Evolutionary conservation across 2,329 filamentous ascomycete species (phyloP).

Genomic region (Epichloe elymi): DNA sequence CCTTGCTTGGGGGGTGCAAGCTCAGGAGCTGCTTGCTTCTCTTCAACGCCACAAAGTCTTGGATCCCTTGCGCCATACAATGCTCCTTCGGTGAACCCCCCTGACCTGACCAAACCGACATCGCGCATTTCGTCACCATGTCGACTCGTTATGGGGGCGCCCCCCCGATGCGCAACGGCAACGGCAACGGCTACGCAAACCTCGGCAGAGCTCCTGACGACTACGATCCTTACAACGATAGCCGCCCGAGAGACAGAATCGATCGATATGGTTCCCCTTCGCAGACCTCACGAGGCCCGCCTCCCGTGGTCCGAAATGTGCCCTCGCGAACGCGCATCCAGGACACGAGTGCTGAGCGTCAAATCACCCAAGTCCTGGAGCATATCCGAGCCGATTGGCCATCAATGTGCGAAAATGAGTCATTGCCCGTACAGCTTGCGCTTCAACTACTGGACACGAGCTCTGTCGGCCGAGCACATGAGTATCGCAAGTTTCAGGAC

Average conservation of each 20-base stretch:
- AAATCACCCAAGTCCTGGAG: slow-evolving; percentile 55
- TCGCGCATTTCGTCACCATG: slow-evolving; percentile 24
- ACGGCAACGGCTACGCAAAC: slow-evolving; percentile 30
- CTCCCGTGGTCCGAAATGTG: slow-evolving; percentile 19
- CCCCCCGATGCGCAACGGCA: slow-evolving; percentile 21
- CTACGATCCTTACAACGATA: slow-evolving; percentile 32
- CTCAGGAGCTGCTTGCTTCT: not conserved
- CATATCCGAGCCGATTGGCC: slow-evolving; percentile 85
- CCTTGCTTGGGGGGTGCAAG: not conserved
- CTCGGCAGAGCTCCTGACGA: slow-evolving; percentile 29
- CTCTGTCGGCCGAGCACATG: slow-evolving; percentile 81
- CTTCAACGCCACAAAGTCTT: not conserved
- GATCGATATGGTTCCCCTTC: slow-evolving; percentile 29
- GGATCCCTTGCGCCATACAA: slow-evolving; percentile 4
- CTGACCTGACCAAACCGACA: not conserved
- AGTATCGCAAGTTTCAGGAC: slow-evolving; percentile 71
- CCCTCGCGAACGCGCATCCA: slow-evolving; percentile 23
- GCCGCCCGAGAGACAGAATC: slow-evolving; percentile 29
- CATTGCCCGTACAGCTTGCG: slow-evolving; percentile 87
- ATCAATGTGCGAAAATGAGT: slow-evolving; percentile 78
- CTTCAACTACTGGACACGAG: slow-evolving; percentile 88
- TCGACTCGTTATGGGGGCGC: slow-evolving; percentile 34
- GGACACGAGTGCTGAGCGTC: slow-evolving; percentile 38
- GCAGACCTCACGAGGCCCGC: slow-evolving; percentile 18
- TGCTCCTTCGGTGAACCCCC: slow-evolving; percentile 5